A percentile compares a stretch with the other conserved stretches of the same genome.
Evolutionary conservation across 2,329 filamentous ascomycete species (phyloP).

Genomic region (Nothomitra cinnamomea): DNA sequence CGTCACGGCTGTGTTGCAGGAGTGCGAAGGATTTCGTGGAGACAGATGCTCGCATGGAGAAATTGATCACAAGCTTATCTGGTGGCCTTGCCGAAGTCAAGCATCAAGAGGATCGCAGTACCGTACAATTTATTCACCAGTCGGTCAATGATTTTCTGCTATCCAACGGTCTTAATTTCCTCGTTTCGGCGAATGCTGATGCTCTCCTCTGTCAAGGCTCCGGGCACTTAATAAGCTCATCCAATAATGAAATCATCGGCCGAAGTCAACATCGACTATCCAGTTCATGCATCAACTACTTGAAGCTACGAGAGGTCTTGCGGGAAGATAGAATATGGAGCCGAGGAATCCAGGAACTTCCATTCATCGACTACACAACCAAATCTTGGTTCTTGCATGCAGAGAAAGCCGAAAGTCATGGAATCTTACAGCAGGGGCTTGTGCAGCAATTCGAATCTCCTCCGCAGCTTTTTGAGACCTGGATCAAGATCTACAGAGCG

Average conservation of each 20-base stretch:
- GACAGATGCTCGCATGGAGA: constrained; percentile 4
- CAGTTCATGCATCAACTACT: constrained; percentile 9
- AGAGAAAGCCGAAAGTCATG: constrained; percentile 6
- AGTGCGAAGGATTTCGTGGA: neutral
- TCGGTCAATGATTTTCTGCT: constrained; percentile 2
- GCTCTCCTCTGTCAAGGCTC: neutral
- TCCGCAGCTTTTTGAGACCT: neutral
- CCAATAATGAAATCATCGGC: neutral
- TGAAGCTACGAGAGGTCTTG: neutral
- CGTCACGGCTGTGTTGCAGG: neutral
- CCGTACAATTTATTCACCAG: constrained; percentile 4
- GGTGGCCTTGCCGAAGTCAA: constrained; percentile 6
- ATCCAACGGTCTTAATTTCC: neutral
- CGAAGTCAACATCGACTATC: constrained; percentile 8
- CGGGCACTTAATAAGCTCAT: neutral
- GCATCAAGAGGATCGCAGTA: neutral
- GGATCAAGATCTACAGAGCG: neutral
- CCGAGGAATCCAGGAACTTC: neutral
- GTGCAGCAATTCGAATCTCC: neutral
- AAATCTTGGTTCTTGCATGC: constrained; percentile 8
- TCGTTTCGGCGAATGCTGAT: neutral
- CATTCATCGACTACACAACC: constrained; percentile 3
- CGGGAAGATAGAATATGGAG: neutral
- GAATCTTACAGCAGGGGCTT: neutral
- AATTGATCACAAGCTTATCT: constrained; percentile 1